Conservation (phyloP, 352 stramenopile species). For the Phytophthora pluvialis region DNA sequence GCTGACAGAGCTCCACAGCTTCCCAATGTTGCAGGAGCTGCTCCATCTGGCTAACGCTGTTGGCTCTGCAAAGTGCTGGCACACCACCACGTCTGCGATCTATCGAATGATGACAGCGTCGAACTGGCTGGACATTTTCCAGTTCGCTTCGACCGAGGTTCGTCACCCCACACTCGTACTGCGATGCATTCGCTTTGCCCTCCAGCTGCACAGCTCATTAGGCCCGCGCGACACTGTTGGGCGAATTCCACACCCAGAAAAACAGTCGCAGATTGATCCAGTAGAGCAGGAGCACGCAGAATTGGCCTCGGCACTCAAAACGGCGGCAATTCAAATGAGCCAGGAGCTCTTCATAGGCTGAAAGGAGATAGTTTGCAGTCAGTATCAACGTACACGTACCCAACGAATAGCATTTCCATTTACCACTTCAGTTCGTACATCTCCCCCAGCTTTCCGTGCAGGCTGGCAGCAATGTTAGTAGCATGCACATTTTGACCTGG, state of each 20-base stretch:
- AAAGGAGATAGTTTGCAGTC: conserved; percentile 1
- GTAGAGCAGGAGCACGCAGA: conserved; percentile 14
- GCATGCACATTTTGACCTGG: too few relatives aligned
- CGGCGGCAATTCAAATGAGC: conserved; percentile 31
- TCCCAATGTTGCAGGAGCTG: conserved; percentile 23
- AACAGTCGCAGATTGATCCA: conserved; percentile 19
- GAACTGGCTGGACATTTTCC: conserved; percentile 41
- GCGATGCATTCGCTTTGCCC: conserved; percentile 37
- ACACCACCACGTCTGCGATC: conserved; percentile 40
- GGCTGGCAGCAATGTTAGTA: too few relatives aligned
- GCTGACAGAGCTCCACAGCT: conserved; percentile 15
- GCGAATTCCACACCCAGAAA: conserved; percentile 1
- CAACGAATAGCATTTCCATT: too few relatives aligned
- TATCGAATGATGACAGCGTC: conserved; percentile 30
- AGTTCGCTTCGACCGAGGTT: conserved; percentile 29
- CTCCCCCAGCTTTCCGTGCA: too few relatives aligned
- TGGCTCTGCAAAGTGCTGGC: conserved; percentile 43
- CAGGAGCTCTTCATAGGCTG: conserved; percentile 31
- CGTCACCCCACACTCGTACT: conserved; percentile 47
- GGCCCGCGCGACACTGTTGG: not conserved
- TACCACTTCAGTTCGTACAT: too few relatives aligned
- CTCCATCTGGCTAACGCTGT: conserved; percentile 30
- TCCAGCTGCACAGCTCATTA: conserved; percentile 26
- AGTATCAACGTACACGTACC: not conserved
- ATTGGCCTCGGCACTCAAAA: conserved; percentile 21